phyloP scores from a whole-genome alignment of 495 filamentous ascomycete genomes.

The Glonium stellatum region DNA sequence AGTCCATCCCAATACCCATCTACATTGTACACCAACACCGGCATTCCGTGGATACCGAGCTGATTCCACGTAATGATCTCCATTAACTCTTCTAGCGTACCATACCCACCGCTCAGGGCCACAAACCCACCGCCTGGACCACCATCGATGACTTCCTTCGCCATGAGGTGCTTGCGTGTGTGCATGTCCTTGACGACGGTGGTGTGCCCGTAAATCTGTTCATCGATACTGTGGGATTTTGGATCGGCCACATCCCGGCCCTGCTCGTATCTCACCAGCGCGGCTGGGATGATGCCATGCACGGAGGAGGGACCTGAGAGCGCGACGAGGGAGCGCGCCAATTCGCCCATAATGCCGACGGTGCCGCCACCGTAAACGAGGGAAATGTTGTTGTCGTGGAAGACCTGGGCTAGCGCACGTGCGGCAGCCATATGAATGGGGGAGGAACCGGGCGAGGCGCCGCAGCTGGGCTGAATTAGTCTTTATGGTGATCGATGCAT shows the following conservation, averaged over 20 bases:
- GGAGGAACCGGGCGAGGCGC: slow-evolving; percentile 61
- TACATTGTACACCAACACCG: slow-evolving; percentile 75
- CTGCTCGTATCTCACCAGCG: slow-evolving; percentile 76
- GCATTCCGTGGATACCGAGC: slow-evolving; percentile 80
- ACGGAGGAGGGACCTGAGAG: slow-evolving; percentile 76
- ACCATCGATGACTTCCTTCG: slow-evolving; percentile 69
- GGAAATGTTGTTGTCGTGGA: slow-evolving; percentile 65
- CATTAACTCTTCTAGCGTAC: slow-evolving; percentile 93
- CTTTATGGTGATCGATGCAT: not conserved
- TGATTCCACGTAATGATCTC: slow-evolving; percentile 98
- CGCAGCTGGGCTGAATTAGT: slow-evolving; percentile 49
- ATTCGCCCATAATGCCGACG: slow-evolving; percentile 86
- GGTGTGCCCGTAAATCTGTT: slow-evolving; percentile 67
- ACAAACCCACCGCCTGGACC: slow-evolving; percentile 84
- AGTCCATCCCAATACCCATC: slow-evolving; percentile 89
- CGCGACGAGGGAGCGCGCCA: slow-evolving; percentile 78
- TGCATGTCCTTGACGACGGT: slow-evolving; percentile 95
- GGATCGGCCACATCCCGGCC: slow-evolving; percentile 41
- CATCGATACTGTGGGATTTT: slow-evolving; percentile 47
- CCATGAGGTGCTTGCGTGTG: slow-evolving; percentile 88
- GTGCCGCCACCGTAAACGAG: slow-evolving; percentile 96
- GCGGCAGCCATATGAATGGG: slow-evolving; percentile 68
- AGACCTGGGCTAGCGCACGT: slow-evolving; percentile 61
- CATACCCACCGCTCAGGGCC: slow-evolving; percentile 82
- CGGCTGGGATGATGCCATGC: slow-evolving; percentile 84